These are phyloP conservation scores for Hypericum perforatum DNA, from an alignment of 345 rosid species.

Conservation along the genomic window DNA sequence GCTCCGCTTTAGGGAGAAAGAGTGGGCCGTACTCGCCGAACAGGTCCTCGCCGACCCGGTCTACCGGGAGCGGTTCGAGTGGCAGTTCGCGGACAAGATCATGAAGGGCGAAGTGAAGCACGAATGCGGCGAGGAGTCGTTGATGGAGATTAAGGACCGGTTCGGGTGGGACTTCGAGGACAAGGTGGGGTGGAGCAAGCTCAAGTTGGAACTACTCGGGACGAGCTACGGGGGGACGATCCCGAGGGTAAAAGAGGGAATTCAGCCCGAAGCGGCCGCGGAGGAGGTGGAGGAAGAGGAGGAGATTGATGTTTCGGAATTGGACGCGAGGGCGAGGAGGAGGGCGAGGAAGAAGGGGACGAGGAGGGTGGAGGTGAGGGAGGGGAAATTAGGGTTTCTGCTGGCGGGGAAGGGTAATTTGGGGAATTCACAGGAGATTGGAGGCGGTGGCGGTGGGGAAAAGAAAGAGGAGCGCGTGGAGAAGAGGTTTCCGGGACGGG, in stretches of 20 bases:
- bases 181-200: constrained; percentile 52
- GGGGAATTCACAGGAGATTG: not conserved
- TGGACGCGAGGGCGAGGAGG: not conserved
- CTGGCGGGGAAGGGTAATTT: too few species aligned
- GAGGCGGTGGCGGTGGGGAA: not conserved
- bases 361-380: constrained; percentile 72
- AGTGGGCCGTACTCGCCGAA: constrained; percentile 72
- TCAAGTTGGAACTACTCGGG: constrained; percentile 63
- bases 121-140: constrained; percentile 28
- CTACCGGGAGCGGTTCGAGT: constrained; percentile 63
- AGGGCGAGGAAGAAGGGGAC: constrained; percentile 17
- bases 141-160: constrained; percentile 65
- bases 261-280: constrained; percentile 11
- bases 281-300: not conserved
- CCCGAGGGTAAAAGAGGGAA: constrained; percentile 32
- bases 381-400: too few species aligned
- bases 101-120: constrained; percentile 11
- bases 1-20: constrained; percentile 52
- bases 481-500: too few species aligned
- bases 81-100: constrained; percentile 60
- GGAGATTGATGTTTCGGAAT: not conserved
- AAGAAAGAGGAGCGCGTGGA: not conserved
- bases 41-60: constrained; percentile 57
- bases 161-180: constrained; percentile 84
- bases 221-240: constrained; percentile 67